These are phyloP conservation scores for Cryoendolithus antarcticus DNA, from an alignment of 2,329 filamentous ascomycete genomes.

Conservation along the genomic window DNA sequence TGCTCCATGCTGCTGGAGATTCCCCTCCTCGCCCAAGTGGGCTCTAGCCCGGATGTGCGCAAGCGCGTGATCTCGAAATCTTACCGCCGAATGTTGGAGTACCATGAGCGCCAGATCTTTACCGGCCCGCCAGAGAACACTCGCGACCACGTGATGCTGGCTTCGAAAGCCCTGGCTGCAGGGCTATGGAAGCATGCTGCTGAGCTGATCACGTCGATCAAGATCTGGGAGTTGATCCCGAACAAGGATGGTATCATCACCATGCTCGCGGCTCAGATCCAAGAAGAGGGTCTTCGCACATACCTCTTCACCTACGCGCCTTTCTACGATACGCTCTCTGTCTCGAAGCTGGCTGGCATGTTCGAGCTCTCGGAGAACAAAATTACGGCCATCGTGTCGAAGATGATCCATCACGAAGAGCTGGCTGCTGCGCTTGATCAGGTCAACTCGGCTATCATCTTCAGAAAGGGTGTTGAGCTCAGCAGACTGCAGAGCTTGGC, in stretches of 20 bases:
- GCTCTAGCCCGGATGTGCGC: conserved; percentile 91
- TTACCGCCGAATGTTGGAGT: conserved; percentile 97
- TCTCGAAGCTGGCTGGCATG: conserved; percentile 78
- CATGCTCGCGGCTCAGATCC: conserved; percentile 96
- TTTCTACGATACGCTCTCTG: conserved; percentile 92
- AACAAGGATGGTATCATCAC: conserved; percentile 85
- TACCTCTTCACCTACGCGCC: conserved; percentile 99
- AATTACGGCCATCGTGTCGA: conserved; percentile 88
- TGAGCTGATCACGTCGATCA: conserved; percentile 90
- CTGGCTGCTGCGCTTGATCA: conserved; percentile 92
- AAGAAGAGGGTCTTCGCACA: conserved; percentile 93
- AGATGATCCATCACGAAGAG: conserved; percentile 99
- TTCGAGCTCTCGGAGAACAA: conserved; percentile 88
- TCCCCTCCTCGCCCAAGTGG: conserved; percentile 88
- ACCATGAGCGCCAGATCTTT: conserved; percentile 98
- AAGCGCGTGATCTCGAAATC: conserved; percentile 99
- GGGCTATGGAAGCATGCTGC: conserved; percentile 98
- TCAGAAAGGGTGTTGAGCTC: conserved; percentile 98
- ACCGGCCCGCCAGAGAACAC: conserved; percentile 98
- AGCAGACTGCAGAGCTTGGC: conserved; percentile 91
- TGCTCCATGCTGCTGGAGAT: conserved; percentile 99
- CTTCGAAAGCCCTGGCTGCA: conserved; percentile 87
- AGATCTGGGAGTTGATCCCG: conserved; percentile 98
- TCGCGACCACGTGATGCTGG: conserved; percentile 97
- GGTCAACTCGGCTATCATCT: conserved; percentile 93